phyloP scores from a whole-genome alignment of 257 asterid species.

The Rhazya stricta region DNA sequence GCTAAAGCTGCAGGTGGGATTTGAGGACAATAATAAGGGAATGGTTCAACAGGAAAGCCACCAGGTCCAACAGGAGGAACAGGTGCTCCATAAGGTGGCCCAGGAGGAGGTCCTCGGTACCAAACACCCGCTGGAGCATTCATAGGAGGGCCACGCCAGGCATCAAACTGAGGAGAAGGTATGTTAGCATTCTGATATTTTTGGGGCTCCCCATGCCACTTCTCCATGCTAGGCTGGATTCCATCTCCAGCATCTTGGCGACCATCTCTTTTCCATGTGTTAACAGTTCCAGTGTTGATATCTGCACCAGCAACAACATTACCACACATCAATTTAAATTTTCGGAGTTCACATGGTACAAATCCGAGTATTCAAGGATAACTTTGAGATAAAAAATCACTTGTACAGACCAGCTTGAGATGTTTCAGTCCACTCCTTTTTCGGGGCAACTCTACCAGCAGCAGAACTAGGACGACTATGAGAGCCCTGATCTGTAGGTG shows the following conservation, averaged over 20 bases:
- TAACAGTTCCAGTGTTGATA: constrained; percentile 39
- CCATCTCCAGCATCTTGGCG: constrained; percentile 51
- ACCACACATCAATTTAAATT: constrained; percentile 2
- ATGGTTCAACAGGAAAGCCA: constrained; percentile 78
- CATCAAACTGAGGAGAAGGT: constrained; percentile 68
- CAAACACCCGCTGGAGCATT: constrained; percentile 70
- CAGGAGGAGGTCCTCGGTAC: constrained; percentile 80
- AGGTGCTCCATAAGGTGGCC: constrained; percentile 71
- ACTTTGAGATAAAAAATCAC: constrained; percentile 10
- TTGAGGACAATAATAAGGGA: constrained; percentile 72
- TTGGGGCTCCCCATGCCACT: constrained; percentile 77
- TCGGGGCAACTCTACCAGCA: constrained; percentile 42
- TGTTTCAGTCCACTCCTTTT: constrained; percentile 35
- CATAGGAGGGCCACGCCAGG: constrained; percentile 82
- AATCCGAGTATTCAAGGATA: constrained; percentile 6
- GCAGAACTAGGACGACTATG: constrained; percentile 67
- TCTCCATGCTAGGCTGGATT: constrained; percentile 43
- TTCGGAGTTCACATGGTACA: background rate
- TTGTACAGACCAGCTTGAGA: constrained; percentile 54
- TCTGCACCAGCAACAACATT: constrained; percentile 42
- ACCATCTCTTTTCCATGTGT: constrained; percentile 57
- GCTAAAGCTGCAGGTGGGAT: constrained; percentile 65
- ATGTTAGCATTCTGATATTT: constrained; percentile 51
- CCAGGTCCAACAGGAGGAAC: constrained; percentile 63
- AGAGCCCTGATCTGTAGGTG: constrained; percentile 45